These are phyloP conservation scores for Kazachstania kunashirensis DNA, from an alignment of 805 yeast species.

Conservation along the genomic window DNA sequence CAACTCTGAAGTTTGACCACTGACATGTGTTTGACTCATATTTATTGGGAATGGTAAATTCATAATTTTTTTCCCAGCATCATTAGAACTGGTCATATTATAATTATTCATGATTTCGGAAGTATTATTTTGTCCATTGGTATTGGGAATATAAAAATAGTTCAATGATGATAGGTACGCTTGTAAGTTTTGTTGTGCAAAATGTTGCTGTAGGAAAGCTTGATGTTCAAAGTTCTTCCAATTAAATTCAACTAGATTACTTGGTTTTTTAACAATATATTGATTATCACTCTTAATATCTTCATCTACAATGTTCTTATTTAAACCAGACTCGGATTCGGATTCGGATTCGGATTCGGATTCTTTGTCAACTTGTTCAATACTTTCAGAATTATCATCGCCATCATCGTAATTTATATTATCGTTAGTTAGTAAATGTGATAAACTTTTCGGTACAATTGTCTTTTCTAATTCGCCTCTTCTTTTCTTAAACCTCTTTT, in stretches of 20 bases:
- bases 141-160: background rate
- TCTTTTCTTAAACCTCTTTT: conserved; percentile 39
- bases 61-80: too few relatives aligned
- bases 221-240: conserved; percentile 30
- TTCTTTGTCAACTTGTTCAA: too few relatives aligned
- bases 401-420: conserved; percentile 3
- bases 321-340: too few relatives aligned
- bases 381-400: background rate
- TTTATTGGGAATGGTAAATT: too few relatives aligned
- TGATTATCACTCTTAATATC: conserved; percentile 8
- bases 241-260: conserved; percentile 25
- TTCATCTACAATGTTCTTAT: background rate
- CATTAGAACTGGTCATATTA: too few relatives aligned
- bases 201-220: conserved; percentile 28
- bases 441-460: conserved; percentile 47
- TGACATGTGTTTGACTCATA: too few relatives aligned
- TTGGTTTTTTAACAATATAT: conserved; percentile 28
- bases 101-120: too few relatives aligned
- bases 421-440: conserved; percentile 38
- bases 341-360: too few relatives aligned
- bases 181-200: conserved; percentile 29
- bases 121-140: background rate
- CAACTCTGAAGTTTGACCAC: too few relatives aligned
- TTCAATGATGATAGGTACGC: conserved; percentile 24
- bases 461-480: conserved; percentile 41